Evolutionary conservation across 768 basidiomycete species (phyloP).

Genomic region (Psilocybe azurescens): DNA sequence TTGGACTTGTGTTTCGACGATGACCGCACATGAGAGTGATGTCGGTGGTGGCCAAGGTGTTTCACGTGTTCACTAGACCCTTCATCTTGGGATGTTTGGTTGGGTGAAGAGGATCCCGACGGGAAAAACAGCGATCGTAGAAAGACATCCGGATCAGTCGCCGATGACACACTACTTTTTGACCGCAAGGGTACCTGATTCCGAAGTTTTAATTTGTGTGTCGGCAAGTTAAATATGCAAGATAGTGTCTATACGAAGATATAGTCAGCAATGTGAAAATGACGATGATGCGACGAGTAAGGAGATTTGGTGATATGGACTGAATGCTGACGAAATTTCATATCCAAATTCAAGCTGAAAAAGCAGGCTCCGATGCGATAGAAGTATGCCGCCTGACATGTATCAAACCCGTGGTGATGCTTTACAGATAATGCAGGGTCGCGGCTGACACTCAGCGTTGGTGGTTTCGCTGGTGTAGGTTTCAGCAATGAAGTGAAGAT

Average conservation of each 20-base stretch:
- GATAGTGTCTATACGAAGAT: slow-evolving; percentile 53
- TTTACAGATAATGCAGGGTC: not conserved
- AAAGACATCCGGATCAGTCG: slow-evolving; percentile 22
- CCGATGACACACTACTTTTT: slow-evolving; percentile 7
- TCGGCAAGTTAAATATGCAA: slow-evolving; percentile 60
- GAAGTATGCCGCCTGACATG: slow-evolving; percentile 1
- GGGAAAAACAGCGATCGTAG: slow-evolving; percentile 36
- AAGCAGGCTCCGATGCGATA: not conserved
- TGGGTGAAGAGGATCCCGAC: slow-evolving; percentile 13
- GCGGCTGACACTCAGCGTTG: not conserved
- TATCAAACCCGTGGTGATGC: slow-evolving; percentile 21
- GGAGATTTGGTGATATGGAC: slow-evolving; percentile 18
- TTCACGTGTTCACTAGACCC: slow-evolving; percentile 20
- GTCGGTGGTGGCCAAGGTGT: slow-evolving; percentile 18
- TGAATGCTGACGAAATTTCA: slow-evolving; percentile 3
- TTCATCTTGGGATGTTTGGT: slow-evolving; percentile 28
- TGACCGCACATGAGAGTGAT: slow-evolving; percentile 12
- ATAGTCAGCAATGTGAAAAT: slow-evolving; percentile 20
- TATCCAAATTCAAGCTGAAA: slow-evolving; percentile 3
- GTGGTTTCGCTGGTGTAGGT: not conserved
- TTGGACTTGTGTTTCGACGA: slow-evolving; percentile 16
- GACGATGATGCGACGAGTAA: slow-evolving; percentile 23
- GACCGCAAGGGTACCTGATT: slow-evolving; percentile 11
- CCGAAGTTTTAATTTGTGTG: slow-evolving; percentile 60
- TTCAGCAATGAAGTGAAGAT: not conserved